phyloP scores from a whole-genome alignment of 2,329 filamentous ascomycete species.

The Colletotrichum salicis region DNA sequence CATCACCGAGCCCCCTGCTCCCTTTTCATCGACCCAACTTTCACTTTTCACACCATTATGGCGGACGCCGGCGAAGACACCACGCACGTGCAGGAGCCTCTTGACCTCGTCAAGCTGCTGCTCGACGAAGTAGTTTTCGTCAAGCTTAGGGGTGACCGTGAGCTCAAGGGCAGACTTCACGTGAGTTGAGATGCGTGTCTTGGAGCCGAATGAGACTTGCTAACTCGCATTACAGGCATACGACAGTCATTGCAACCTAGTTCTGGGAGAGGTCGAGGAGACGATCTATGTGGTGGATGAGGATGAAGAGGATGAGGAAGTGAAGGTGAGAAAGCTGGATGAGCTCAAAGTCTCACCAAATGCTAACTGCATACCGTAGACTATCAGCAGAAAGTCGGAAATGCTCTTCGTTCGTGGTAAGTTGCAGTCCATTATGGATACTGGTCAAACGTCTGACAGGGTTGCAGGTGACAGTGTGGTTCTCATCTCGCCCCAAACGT shows the following conservation, averaged over 20 bases:
- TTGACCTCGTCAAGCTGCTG: conserved; percentile 93
- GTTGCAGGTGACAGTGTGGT: conserved; percentile 75
- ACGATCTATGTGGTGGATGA: conserved; percentile 95
- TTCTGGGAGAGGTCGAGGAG: conserved; percentile 96
- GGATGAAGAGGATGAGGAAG: conserved; percentile 80
- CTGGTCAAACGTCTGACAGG: conserved; percentile 38
- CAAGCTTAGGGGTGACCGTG: conserved; percentile 93
- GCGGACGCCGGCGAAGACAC: conserved; percentile 83
- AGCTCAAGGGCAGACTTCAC: conserved; percentile 94
- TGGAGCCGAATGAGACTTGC: conserved; percentile 7
- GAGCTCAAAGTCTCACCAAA: neutral
- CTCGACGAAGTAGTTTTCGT: conserved; percentile 97
- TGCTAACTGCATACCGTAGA: conserved; percentile 61
- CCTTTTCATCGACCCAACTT: neutral
- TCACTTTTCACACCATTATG: conserved; percentile 63
- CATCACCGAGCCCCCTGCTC: neutral
- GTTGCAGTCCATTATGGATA: conserved; percentile 37
- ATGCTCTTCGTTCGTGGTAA: conserved; percentile 98
- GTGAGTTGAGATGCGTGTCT: conserved; percentile 64
- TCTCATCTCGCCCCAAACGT: conserved; percentile 72
- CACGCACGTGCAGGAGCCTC: conserved; percentile 83
- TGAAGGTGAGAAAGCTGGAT: conserved; percentile 67
- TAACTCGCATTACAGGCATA: conserved; percentile 75
- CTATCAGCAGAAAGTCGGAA: conserved; percentile 95
- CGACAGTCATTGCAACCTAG: conserved; percentile 97